These are phyloP conservation scores for Boehmeria nivea DNA, from an alignment of 306 rosid genomes.

Conservation along the genomic window DNA sequence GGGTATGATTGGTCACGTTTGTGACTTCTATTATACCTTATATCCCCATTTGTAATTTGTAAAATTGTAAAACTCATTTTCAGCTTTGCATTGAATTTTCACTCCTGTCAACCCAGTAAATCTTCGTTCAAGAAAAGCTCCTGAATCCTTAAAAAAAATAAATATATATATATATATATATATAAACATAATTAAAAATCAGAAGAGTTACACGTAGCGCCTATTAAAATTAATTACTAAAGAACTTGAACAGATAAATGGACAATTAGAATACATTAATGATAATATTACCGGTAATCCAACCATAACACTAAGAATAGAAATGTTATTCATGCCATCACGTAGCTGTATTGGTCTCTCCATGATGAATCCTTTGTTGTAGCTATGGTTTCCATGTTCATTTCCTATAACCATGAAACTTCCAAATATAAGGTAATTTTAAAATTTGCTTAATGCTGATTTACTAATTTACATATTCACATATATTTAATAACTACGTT, in stretches of 20 bases:
- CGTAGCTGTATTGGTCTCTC: slow-evolving; percentile 34
- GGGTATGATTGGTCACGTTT: too few species aligned
- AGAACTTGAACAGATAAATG: too few species aligned
- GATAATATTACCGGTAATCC: slow-evolving; percentile 50
- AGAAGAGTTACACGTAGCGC: too few species aligned
- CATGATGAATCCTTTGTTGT: slow-evolving; percentile 34
- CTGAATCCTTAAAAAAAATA: slow-evolving; percentile 56
- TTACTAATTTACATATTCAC: too few species aligned
- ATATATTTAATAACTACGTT: too few species aligned
- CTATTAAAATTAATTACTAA: too few species aligned
- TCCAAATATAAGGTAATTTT: neutral
- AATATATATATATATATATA: too few species aligned
- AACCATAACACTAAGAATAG: slow-evolving; percentile 61
- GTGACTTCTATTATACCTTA: slow-evolving; percentile 30
- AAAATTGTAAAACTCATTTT: slow-evolving; percentile 35
- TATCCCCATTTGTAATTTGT: slow-evolving; percentile 58
- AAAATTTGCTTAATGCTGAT: too few species aligned
- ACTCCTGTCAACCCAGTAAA: slow-evolving; percentile 47
- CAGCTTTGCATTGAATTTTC: slow-evolving; percentile 37
- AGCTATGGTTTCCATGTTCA: slow-evolving; percentile 47
- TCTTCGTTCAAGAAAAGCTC: slow-evolving; percentile 66
- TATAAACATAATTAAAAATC: too few species aligned
- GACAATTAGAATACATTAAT: too few species aligned
- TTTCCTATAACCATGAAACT: slow-evolving; percentile 29
- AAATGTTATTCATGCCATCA: slow-evolving; percentile 50